Conservation (phyloP, 2,329 filamentous ascomycete species). For the Domatiomyces globalis region DNA sequence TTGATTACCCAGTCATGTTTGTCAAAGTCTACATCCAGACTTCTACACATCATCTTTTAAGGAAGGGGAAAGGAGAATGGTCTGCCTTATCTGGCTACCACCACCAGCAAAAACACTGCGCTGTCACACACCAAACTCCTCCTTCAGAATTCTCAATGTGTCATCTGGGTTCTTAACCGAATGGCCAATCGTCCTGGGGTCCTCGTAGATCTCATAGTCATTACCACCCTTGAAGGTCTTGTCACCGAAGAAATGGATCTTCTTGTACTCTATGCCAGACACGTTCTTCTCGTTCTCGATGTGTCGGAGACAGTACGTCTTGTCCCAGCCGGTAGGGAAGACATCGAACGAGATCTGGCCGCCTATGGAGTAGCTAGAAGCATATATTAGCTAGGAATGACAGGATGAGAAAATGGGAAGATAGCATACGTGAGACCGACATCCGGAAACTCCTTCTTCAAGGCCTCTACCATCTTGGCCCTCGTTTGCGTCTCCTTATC, state of each 20-base stretch:
- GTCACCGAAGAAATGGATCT: constrained; percentile 96
- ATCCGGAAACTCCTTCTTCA: constrained; percentile 71
- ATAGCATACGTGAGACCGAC: constrained; percentile 65
- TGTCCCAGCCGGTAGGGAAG: constrained; percentile 95
- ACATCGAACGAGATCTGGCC: constrained; percentile 98
- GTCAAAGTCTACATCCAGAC: no score
- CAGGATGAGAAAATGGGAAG: background rate
- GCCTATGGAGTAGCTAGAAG: constrained; percentile 68
- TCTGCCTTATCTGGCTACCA: background rate
- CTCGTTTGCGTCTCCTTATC: constrained; percentile 67
- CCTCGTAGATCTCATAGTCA: constrained; percentile 85
- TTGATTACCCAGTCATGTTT: no score
- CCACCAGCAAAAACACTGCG: no score
- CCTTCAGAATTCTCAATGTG: constrained; percentile 63
- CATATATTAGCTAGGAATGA: constrained; percentile 3
- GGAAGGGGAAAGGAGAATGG: background rate
- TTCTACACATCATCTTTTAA: background rate
- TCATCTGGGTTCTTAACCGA: constrained; percentile 68
- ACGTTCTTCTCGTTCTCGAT: constrained; percentile 69
- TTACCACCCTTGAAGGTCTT: constrained; percentile 86
- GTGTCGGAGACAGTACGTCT: constrained; percentile 88
- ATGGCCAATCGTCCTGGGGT: constrained; percentile 72
- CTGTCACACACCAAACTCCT: constrained; percentile 47
- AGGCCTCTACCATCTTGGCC: constrained; percentile 56
- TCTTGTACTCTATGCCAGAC: constrained; percentile 52